A percentile compares a stretch with the other conserved stretches of the same genome.
These are phyloP conservation scores for Phytophthora sp. DNA, from an alignment of 352 stramenopile genomes.

Conservation along the genomic window DNA sequence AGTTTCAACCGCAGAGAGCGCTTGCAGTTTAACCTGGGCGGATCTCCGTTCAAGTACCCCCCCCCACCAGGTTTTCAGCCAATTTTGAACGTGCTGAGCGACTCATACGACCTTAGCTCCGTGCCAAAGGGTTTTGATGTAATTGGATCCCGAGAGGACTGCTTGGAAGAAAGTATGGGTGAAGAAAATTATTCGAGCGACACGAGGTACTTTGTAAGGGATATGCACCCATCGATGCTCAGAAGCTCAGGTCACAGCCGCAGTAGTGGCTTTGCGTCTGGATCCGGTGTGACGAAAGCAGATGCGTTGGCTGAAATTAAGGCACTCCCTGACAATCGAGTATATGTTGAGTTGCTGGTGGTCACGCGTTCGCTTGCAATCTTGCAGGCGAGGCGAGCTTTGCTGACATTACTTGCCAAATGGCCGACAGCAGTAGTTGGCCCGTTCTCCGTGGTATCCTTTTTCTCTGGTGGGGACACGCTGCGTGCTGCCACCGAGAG, in stretches of 20 bases:
- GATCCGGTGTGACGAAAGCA: constrained; percentile 54
- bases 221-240: constrained; percentile 79
- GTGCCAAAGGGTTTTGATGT: constrained; percentile 76
- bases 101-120: constrained; percentile 44
- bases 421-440: constrained; percentile 71
- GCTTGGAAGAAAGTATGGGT: constrained; percentile 81
- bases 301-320: constrained; percentile 81
- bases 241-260: constrained; percentile 54
- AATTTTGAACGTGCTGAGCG: constrained; percentile 74
- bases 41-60: constrained; percentile 75
- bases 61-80: constrained; percentile 81
- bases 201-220: constrained; percentile 76
- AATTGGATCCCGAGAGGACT: constrained; percentile 82
- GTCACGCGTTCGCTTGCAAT: constrained; percentile 82
- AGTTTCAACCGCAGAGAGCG: constrained; percentile 89
- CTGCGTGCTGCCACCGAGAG: constrained; percentile 13
- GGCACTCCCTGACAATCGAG: constrained; percentile 75
- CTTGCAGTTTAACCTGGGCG: constrained; percentile 89
- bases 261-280: constrained; percentile 46
- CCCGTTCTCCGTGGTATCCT: constrained; percentile 56
- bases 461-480: constrained; percentile 32
- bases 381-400: constrained; percentile 73
- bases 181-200: constrained; percentile 88
- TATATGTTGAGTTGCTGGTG: constrained; percentile 80
- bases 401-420: constrained; percentile 80